Percentiles rank a stretch among this genome's conserved stretches.
Evolutionary conservation across 1,284 basidiomycete genomes (phyloP).

Genomic region (Tylopilus sp.): DNA sequence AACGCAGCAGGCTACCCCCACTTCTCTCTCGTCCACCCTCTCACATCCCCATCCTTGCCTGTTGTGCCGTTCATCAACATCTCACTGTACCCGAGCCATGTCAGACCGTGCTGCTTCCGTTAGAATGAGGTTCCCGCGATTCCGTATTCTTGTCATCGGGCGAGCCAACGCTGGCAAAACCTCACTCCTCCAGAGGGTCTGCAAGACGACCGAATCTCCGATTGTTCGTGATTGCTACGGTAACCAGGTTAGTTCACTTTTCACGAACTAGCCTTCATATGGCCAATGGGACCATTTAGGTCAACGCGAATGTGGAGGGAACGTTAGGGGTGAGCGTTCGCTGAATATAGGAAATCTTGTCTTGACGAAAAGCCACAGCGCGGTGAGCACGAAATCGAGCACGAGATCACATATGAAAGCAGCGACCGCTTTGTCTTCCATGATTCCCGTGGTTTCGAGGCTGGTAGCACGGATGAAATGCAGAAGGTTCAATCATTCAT

Average conservation of each 20-base stretch:
- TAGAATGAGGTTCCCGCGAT: background rate
- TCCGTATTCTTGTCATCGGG: conserved; percentile 2
- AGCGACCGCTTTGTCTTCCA: too few relatives aligned
- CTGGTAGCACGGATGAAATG: too few relatives aligned
- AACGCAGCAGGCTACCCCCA: too few relatives aligned
- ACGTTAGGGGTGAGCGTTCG: background rate
- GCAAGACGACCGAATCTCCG: conserved; percentile 3
- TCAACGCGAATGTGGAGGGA: background rate
- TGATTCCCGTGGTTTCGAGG: too few relatives aligned
- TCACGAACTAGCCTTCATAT: background rate
- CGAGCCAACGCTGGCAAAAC: conserved; percentile 4
- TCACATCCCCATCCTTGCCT: background rate
- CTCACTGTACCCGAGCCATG: background rate
- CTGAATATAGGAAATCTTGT: background rate
- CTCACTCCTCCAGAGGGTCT: conserved; percentile 2
- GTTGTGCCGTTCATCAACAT: too few relatives aligned
- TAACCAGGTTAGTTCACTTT: background rate
- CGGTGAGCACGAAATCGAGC: conserved; percentile 31
- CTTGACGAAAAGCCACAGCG: conserved; percentile 17
- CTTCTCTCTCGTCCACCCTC: too few relatives aligned
- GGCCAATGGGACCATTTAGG: background rate
- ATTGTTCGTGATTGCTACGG: background rate
- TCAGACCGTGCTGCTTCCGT: background rate
- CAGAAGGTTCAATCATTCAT: too few relatives aligned
- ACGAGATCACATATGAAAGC: too few relatives aligned